These are phyloP conservation scores for Rauvolfia tetraphylla DNA, from an alignment of 257 asterid genomes.

Conservation along the genomic window DNA sequence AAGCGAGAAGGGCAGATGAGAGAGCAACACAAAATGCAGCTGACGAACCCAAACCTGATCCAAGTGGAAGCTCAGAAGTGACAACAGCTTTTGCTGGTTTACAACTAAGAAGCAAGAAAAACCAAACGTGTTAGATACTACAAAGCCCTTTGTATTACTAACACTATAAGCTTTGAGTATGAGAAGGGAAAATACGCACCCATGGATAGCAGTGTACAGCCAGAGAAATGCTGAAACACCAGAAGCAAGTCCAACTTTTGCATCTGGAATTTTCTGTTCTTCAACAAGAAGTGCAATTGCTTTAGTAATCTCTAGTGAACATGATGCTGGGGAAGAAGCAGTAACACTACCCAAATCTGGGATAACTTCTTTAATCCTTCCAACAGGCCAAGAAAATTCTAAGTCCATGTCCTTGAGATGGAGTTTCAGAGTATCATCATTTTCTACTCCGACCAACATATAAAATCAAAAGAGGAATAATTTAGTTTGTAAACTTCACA, in stretches of 20 bases:
- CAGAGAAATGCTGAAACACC: slow-evolving; percentile 91
- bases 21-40: slow-evolving; percentile 92
- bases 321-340: slow-evolving; percentile 62
- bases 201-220: slow-evolving; percentile 79
- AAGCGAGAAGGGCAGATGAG: slow-evolving; percentile 76
- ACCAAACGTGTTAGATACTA: background rate
- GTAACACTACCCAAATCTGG: slow-evolving; percentile 47
- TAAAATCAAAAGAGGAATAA: slow-evolving; percentile 13
- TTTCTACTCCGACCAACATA: slow-evolving; percentile 39
- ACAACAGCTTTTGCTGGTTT: slow-evolving; percentile 84
- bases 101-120: slow-evolving; percentile 41
- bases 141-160: slow-evolving; percentile 8
- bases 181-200: slow-evolving; percentile 38
- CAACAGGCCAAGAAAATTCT: slow-evolving; percentile 85
- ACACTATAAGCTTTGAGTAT: background rate
- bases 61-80: slow-evolving; percentile 89
- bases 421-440: slow-evolving; percentile 65
- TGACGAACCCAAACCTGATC: slow-evolving; percentile 98
- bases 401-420: slow-evolving; percentile 74
- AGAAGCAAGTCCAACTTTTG: slow-evolving; percentile 54
- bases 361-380: slow-evolving; percentile 66
- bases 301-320: slow-evolving; percentile 66
- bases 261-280: slow-evolving; percentile 70
- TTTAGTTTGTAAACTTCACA: slow-evolving; percentile 7
- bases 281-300: slow-evolving; percentile 73